phyloP scores from a whole-genome alignment of 768 basidiomycete genomes.

The Daedaleopsis sinensis region DNA sequence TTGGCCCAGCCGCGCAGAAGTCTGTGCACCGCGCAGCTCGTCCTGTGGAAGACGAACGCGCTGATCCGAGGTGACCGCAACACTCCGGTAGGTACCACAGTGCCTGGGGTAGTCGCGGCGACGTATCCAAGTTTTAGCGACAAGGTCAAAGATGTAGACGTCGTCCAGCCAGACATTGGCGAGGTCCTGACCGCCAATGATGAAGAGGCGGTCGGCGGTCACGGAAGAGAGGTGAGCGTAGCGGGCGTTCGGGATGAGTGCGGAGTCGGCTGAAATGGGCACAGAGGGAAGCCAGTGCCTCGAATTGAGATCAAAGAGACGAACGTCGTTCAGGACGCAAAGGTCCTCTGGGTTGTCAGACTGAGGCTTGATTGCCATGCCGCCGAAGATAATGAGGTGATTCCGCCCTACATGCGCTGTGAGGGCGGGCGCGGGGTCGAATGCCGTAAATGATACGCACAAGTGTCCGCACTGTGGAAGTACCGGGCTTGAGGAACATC shows the following conservation, averaged over 20 bases:
- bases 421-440: slow-evolving; percentile 9
- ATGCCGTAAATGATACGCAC: slow-evolving; percentile 43
- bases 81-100: slow-evolving; percentile 94
- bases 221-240: slow-evolving; percentile 95
- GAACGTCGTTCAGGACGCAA: slow-evolving; percentile 91
- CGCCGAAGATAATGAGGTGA: slow-evolving; percentile 91
- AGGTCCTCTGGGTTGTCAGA: slow-evolving; percentile 76
- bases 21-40: slow-evolving; percentile 48
- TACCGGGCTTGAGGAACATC: slow-evolving; percentile 83
- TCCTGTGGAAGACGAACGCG: slow-evolving; percentile 71
- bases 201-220: slow-evolving; percentile 79
- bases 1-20: slow-evolving; percentile 43
- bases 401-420: slow-evolving; percentile 66
- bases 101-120: slow-evolving; percentile 85
- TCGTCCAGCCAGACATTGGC: slow-evolving; percentile 94
- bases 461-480: slow-evolving; percentile 91
- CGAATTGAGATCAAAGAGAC: slow-evolving; percentile 79
- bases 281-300: slow-evolving; percentile 69
- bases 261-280: slow-evolving; percentile 35
- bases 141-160: slow-evolving; percentile 86
- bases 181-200: slow-evolving; percentile 96
- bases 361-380: slow-evolving; percentile 85
- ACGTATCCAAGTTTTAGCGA: slow-evolving; percentile 74
- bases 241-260: slow-evolving; percentile 75
- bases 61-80: slow-evolving; percentile 76